Evolutionary conservation across 2,329 filamentous ascomycete species (phyloP), one percentile per base, ranked within the genome.

Genomic region (Rhytidhysteron rufulum): DNA sequence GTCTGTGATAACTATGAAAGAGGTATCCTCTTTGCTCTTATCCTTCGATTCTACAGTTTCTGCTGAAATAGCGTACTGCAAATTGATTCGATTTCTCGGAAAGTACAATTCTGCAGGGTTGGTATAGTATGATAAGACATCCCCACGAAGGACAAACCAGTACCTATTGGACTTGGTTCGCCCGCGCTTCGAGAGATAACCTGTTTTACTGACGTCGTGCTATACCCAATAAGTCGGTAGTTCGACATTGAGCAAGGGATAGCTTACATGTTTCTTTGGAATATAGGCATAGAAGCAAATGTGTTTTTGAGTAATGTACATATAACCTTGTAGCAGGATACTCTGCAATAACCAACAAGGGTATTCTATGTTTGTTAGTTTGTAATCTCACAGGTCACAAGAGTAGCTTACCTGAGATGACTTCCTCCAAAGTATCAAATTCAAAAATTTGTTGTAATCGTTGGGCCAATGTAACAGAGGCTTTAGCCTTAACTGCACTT

Each of bases 281-380:
- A 97, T 77, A 61, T 96, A 96, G 29, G 93, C 89, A 61, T 96
- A 97, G 64, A 97, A 98, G 68, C 90, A 96, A 45, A 97, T 86
- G 61, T 98, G 93, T 53, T 84, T 86, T 45, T 85, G 76, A 0
- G 93, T 97, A 57, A 98, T 87, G 68, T 97, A 97, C 77, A 98
- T 84, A 62, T 93, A 96, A 5, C 93, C 93, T 60, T 96, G 89
- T 7, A 97, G 76, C 21, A 97, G 72, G 32, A 95, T 88, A 58
- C 86, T 95, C 62, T 96, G 89, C 24, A 97, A 70, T 29, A 97
- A 71, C 83, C 88, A 96, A 68, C 91, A 97, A 7, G 89, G 86
- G 61, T 94, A 96, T 70, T 97, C 91, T 80, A 63, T 13, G 7
- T 2, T 5, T 31, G 39, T 60, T 34, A 59, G 51, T 10, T 5